Evolutionary conservation across 2,329 filamentous ascomycete genomes (phyloP).

Genomic region (Anisogramma anomala): DNA sequence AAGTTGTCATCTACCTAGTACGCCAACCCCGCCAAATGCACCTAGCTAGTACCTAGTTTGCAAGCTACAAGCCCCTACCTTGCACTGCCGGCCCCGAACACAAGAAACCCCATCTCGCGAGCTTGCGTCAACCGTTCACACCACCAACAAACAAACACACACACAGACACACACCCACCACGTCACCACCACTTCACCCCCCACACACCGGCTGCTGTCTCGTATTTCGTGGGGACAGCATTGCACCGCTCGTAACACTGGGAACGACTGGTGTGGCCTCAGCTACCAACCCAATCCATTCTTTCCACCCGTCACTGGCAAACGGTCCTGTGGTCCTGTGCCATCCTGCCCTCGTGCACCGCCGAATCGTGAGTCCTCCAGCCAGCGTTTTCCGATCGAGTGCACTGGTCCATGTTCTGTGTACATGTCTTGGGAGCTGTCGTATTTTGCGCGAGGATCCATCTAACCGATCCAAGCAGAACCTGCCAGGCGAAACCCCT

Average conservation of each 20-base stretch:
- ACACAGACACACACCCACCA: neutral
- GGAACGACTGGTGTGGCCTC: neutral
- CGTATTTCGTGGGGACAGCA: neutral
- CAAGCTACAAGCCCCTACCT: neutral
- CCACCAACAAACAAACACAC: conserved; percentile 1
- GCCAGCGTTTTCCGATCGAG: neutral
- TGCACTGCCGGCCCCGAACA: neutral
- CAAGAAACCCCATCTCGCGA: no score
- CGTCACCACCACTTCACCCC: neutral
- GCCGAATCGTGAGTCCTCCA: neutral
- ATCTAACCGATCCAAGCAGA: neutral
- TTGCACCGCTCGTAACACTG: neutral
- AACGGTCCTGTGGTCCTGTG: neutral
- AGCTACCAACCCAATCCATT: neutral
- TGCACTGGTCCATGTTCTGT: neutral
- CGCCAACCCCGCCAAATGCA: no score
- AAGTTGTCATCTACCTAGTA: no score
- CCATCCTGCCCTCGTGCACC: neutral
- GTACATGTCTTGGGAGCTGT: neutral
- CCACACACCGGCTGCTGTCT: neutral
- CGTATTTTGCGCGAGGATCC: neutral
- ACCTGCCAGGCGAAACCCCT: neutral
- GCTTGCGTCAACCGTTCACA: neutral
- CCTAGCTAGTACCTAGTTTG: no score
- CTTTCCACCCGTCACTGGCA: neutral